Percentiles rank a stretch among this genome's conserved stretches.
Evolutionary conservation across 164 flowering plant genomes (phyloP).

Genomic region (Buxus sempervirens): DNA sequence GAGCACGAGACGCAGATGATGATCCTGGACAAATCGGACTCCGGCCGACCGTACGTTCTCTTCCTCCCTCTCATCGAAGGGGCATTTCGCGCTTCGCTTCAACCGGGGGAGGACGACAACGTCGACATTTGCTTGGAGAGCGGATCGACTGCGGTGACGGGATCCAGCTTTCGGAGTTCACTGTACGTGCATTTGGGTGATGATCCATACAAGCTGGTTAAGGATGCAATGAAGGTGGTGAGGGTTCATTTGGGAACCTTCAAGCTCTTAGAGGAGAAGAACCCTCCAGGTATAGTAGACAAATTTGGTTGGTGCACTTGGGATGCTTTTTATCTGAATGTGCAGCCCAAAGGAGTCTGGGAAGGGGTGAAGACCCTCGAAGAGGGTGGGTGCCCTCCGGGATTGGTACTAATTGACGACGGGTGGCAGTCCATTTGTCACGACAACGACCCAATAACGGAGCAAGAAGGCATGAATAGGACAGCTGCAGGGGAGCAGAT

Average conservation of each 20-base stretch:
- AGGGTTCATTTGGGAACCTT: conserved; percentile 60
- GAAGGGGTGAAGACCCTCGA: conserved; percentile 60
- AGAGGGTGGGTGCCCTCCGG: conserved; percentile 74
- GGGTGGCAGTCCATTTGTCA: conserved; percentile 71
- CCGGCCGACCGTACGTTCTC: conserved; percentile 63
- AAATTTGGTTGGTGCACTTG: conserved; percentile 85
- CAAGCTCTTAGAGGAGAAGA: conserved; percentile 61
- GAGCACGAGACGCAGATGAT: conserved; percentile 83
- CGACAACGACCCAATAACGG: conserved; percentile 44
- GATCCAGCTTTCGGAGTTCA: conserved; percentile 26
- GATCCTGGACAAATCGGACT: conserved; percentile 46
- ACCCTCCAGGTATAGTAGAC: conserved; percentile 56
- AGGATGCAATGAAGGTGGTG: conserved; percentile 46
- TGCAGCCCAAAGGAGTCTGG: conserved; percentile 54
- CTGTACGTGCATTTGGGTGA: conserved; percentile 64
- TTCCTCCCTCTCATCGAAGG: conserved; percentile 77
- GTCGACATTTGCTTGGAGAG: conserved; percentile 75
- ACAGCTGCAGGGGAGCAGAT: conserved; percentile 63
- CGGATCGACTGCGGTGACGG: conserved; percentile 55
- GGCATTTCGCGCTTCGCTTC: conserved; percentile 61
- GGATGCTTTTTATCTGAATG: conserved; percentile 69
- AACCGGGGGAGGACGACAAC: conserved; percentile 46
- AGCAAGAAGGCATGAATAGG: conserved; percentile 43
- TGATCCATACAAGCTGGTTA: conserved; percentile 55
- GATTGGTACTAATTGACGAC: conserved; percentile 67